A percentile compares a stretch with the other conserved stretches of the same genome.
These are phyloP conservation scores for Papiliotrema nemorosa DNA, from an alignment of 1,284 basidiomycete genomes.

Conservation along the genomic window DNA sequence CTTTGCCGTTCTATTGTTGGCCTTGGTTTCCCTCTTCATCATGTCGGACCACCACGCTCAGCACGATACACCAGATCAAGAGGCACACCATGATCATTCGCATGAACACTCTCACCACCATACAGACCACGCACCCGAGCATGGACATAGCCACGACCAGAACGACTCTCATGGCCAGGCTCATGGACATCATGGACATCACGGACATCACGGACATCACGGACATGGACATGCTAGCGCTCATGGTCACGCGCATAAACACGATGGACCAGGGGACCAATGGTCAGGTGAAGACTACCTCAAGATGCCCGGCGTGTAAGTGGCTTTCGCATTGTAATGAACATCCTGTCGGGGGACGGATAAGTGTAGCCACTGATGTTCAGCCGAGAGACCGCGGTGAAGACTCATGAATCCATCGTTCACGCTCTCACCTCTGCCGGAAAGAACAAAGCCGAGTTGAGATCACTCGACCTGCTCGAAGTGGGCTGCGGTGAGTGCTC, in stretches of 20 bases:
- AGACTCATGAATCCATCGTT: conserved; percentile 19
- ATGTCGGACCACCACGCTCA: too few species aligned
- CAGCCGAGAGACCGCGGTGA: conserved; percentile 25
- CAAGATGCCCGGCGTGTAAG: conserved; percentile 27
- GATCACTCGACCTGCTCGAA: conserved; percentile 24
- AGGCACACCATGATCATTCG: too few species aligned
- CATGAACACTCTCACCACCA: too few species aligned
- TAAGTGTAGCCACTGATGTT: background rate
- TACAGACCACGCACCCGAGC: too few species aligned
- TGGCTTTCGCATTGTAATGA: conserved; percentile 2
- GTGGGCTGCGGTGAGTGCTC: conserved; percentile 31
- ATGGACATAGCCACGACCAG: too few species aligned
- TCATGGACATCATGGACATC: conserved; percentile 1
- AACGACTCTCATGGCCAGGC: too few species aligned
- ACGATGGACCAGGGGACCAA: conserved; percentile 11
- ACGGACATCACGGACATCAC: conserved; percentile 6
- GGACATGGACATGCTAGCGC: conserved; percentile 11
- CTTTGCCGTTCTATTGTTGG: too few species aligned
- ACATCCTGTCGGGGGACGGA: background rate
- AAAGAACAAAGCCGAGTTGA: conserved; percentile 7
- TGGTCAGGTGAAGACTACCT: conserved; percentile 39
- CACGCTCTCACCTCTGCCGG: conserved; percentile 18
- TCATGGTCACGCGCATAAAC: conserved; percentile 16
- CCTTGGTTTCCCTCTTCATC: too few species aligned
- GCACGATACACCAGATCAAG: too few species aligned